These are phyloP conservation scores for Argentina anserina DNA, from an alignment of 306 rosid species.

Conservation along the genomic window DNA sequence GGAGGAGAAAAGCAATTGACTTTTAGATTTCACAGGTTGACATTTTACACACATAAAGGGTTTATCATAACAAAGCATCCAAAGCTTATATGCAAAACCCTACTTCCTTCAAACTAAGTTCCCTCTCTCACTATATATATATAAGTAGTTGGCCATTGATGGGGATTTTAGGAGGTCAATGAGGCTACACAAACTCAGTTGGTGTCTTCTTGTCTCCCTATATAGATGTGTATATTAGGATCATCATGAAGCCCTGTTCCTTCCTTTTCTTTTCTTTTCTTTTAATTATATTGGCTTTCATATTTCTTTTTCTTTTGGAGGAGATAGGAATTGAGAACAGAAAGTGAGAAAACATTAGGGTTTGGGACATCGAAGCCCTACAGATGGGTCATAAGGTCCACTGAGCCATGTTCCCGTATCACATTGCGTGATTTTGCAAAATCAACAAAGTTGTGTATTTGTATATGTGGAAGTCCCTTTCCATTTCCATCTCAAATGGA, in stretches of 20 bases:
- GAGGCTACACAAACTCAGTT: slow-evolving; percentile 61
- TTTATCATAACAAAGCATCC: slow-evolving; percentile 62
- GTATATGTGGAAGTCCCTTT: slow-evolving; percentile 41
- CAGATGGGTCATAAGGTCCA: slow-evolving; percentile 47
- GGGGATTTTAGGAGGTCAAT: slow-evolving; percentile 55
- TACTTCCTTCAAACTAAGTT: slow-evolving; percentile 14
- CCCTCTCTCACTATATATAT: not conserved
- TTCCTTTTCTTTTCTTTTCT: slow-evolving; percentile 21
- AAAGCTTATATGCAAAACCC: slow-evolving; percentile 45
- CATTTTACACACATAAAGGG: slow-evolving; percentile 37
- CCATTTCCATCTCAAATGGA: slow-evolving; percentile 53
- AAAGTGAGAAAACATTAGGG: slow-evolving; percentile 16
- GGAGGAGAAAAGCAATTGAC: slow-evolving; percentile 55
- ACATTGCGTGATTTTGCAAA: slow-evolving; percentile 39
- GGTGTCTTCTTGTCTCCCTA: slow-evolving; percentile 80
- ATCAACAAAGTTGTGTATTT: slow-evolving; percentile 23
- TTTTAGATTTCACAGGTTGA: slow-evolving; percentile 76
- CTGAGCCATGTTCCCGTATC: slow-evolving; percentile 42
- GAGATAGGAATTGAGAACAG: slow-evolving; percentile 21
- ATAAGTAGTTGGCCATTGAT: slow-evolving; percentile 37
- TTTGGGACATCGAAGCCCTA: slow-evolving; percentile 45
- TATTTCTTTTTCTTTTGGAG: slow-evolving; percentile 13
- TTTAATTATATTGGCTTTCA: slow-evolving; percentile 20
- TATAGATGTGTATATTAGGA: slow-evolving; percentile 36
- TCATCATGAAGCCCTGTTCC: slow-evolving; percentile 39